Conservation (phyloP, 768 basidiomycete species). For the Xerocomus potaroensis region DNA sequence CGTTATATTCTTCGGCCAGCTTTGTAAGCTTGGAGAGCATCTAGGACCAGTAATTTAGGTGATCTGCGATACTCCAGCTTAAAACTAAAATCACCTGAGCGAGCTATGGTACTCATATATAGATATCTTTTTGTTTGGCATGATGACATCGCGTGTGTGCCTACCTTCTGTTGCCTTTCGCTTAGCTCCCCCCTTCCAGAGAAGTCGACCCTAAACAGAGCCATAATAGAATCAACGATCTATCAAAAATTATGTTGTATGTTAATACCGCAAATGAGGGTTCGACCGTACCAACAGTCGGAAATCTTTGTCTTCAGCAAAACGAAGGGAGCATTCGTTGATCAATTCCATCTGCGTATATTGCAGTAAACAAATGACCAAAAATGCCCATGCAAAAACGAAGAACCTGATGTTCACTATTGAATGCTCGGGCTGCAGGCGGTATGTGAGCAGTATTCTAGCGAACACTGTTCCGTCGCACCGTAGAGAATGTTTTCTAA, state of each 20-base stretch:
- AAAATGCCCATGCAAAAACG: neutral
- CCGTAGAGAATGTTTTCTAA: conserved; percentile 92
- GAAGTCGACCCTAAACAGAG: conserved; percentile 90
- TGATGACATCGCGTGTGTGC: neutral
- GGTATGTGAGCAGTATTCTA: conserved; percentile 6
- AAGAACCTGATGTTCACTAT: conserved; percentile 86
- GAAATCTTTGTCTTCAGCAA: conserved; percentile 87
- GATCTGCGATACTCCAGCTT: neutral
- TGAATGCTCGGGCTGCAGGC: conserved; percentile 73
- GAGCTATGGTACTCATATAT: conserved; percentile 45
- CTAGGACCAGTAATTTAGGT: conserved; percentile 32
- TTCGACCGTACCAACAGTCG: conserved; percentile 50
- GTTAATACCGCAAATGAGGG: neutral
- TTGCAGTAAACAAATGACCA: conserved; percentile 6
- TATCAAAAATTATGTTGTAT: conserved; percentile 29
- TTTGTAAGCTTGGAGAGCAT: conserved; percentile 91
- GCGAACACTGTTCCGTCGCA: conserved; percentile 20
- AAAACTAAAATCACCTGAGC: conserved; percentile 56
- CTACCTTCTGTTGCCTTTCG: conserved; percentile 87
- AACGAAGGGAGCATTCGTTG: conserved; percentile 82
- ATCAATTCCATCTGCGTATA: conserved; percentile 80
- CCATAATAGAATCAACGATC: conserved; percentile 98
- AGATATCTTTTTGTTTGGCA: conserved; percentile 1
- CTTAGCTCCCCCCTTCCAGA: conserved; percentile 92
- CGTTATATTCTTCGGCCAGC: conserved; percentile 90